Percentiles rank a stretch among this genome's conserved stretches.
Evolutionary conservation across 352 stramenopile genomes (phyloP).

Genomic region (Thalassiosira sp.): DNA sequence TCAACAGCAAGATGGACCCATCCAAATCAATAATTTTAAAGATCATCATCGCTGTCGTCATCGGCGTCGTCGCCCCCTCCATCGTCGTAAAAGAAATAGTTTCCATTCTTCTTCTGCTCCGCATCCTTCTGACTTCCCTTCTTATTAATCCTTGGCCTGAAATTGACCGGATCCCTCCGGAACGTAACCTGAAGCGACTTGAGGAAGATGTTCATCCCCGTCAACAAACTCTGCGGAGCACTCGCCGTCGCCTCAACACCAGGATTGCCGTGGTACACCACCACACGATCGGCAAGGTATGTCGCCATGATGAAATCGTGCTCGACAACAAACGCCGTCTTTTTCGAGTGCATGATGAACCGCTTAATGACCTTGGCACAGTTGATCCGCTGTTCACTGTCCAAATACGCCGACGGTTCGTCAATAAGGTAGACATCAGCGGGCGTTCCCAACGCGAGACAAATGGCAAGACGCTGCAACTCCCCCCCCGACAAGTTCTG

Average conservation of each 20-base stretch:
- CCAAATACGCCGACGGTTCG: constrained; percentile 98
- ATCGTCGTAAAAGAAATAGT: constrained; percentile 99
- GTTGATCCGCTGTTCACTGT: constrained; percentile 99
- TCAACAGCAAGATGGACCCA: too few species aligned
- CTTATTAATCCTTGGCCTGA: constrained; percentile 93
- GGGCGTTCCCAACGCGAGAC: constrained; percentile 96
- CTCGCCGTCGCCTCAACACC: constrained; percentile 97
- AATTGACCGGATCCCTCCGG: constrained; percentile 98
- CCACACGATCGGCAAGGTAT: constrained; percentile 96
- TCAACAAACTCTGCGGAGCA: constrained; percentile 91
- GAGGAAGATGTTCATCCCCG: constrained; percentile 99
- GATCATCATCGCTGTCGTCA: constrained; percentile 58
- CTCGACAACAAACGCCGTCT: constrained; percentile 99
- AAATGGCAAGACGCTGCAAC: constrained; percentile 98
- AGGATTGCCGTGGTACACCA: constrained; percentile 94
- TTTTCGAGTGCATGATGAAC: constrained; percentile 99
- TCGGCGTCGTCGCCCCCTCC: constrained; percentile 73
- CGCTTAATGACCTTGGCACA: constrained; percentile 99
- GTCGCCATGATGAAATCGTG: constrained; percentile 99
- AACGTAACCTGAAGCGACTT: constrained; percentile 99
- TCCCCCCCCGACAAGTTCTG: constrained; percentile 98
- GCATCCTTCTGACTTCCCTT: constrained; percentile 95
- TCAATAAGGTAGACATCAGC: constrained; percentile 99
- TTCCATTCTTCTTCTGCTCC: constrained; percentile 95
- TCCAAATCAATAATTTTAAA: constrained; percentile 2